Base-by-base conservation (phyloP, 108 stramenopile species). In the Cyclotella baltica region DNA sequence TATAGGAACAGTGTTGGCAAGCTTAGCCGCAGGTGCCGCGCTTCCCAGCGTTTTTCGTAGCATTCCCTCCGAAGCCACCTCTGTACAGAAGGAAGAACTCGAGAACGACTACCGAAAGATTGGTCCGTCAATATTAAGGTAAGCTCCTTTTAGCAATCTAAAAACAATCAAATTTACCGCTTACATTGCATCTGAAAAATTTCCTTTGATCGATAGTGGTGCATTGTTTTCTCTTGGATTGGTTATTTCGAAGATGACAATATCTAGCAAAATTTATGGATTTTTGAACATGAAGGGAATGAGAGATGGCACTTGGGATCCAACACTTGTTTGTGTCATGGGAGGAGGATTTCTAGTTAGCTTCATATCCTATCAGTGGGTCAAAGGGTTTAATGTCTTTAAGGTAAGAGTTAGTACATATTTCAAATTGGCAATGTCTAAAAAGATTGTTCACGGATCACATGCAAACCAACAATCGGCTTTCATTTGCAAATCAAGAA, bases 301-400 rank as follows among this genome's bases (percentile, higher is more conserved):
- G 19, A 19, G 48, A 1, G 71, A 83, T 22, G 90, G 88, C 55
- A 82, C 86, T 10, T 97, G 86, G 85, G 95, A 96, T 80, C 90
- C 93, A 3, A 90, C 94, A 1, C 85, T 97, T 18, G 58, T 81
- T n/a, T 68, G 71, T 43, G 95, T 97, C 57, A 90, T 97, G 92
- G 90, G 80, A 19, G 91, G 89, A 22, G 93, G 90, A 19, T 35
- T 90, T 27, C 0, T 90, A 0, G 84, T 88, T 0, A 90, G 89
- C 65, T 80, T 78, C 53, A 3, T 84, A 0, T 76, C 78, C 2
- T 94, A 94, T 67, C 87, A 90, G 75, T 89, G 79, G 29, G 84
- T 90, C 10, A 62, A 79, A 23, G 93, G 85, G 16, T 81, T 57
- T 46, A 53, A 73, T 58, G 30, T 81, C 34, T 53, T 88, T 33